Evolutionary conservation across 345 rosid genomes (phyloP).

Genomic region (Eucalyptus marginata): DNA sequence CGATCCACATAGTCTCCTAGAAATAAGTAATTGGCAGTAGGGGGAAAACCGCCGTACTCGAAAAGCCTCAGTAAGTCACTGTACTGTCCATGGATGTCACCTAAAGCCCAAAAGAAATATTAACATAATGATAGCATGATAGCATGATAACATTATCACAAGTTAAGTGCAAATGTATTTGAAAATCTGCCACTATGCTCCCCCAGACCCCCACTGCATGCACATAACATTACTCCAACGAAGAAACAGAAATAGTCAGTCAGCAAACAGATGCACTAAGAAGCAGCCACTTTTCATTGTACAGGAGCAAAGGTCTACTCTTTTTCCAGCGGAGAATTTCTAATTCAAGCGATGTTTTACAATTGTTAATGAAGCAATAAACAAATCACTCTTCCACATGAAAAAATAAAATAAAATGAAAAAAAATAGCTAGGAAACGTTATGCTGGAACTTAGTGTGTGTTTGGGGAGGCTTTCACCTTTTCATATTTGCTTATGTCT

Average conservation of each 20-base stretch:
- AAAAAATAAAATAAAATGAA: neutral
- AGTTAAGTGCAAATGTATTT: neutral
- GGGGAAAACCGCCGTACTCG: constrained; percentile 95
- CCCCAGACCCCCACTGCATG: neutral
- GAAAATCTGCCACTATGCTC: neutral
- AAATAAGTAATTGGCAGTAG: constrained; percentile 76
- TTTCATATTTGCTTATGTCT: neutral
- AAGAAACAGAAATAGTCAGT: neutral
- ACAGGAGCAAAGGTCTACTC: neutral
- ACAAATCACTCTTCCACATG: neutral
- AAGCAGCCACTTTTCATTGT: neutral
- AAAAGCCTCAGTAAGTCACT: constrained; percentile 87
- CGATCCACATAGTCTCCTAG: constrained; percentile 94
- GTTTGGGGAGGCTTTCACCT: neutral
- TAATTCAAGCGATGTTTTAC: neutral
- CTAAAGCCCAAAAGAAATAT: constrained; percentile 16
- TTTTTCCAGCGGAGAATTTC: neutral
- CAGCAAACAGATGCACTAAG: neutral
- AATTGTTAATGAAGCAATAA: neutral
- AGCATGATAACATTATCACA: neutral
- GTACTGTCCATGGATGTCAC: constrained; percentile 92
- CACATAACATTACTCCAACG: neutral
- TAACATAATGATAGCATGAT: neutral
- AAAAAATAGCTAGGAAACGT: neutral
- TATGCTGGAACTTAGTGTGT: neutral